Base-by-base conservation (phyloP, 2,329 filamentous ascomycete species). In the Diplodia scrobiculata region DNA sequence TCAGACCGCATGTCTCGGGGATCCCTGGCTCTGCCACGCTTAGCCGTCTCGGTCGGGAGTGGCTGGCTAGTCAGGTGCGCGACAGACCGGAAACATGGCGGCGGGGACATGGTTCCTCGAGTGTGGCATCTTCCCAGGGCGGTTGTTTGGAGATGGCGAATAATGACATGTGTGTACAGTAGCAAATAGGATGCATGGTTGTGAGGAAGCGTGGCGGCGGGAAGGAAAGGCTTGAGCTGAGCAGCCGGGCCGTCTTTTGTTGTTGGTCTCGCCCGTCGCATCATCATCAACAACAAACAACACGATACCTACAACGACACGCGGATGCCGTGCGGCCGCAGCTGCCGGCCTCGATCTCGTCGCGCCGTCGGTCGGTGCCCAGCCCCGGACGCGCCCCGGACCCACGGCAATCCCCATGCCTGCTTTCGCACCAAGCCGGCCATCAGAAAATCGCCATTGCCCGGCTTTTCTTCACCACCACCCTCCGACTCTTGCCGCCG, bases 1-100 rank as follows among this genome's bases (percentile, higher is more conserved):
- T 62, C 58, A 62, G 58, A 62, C 58, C 58, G 58, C 58, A 62
- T 62, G 41, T 62, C 58, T 48, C 17, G 55, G 55, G 55, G 55
- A 48, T 48, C 55, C 55, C 58, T 50, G 58, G 9, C 19, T 25
- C 58, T 41, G 58, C 58, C 58, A 62, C 58, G 58, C 58, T 62
- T 62, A 14, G 45, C 58, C 7, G 5, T 32, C 48, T 17, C 29
- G 55, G 41, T 48, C 38, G 58, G 54, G 36, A 25, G 54, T 58
- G 38, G 38, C 38, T 59, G 55, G 55, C 38, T 32, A 32, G 55
- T 60, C 55, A 60, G 34, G 55, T 38, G 55, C 55, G 27, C n/a
- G 41, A 27, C 55, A 48, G 55, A 17, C 34, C 10, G 14, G 19
- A 10, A 34, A 45, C 38, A n/a, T 19, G 32, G 27, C 41, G 41